A percentile compares a stretch with the other conserved stretches of the same genome.
These are phyloP conservation scores for Cryptococcus jaspeensis DNA, from an alignment of 1,284 basidiomycete genomes.

Conservation along the genomic window DNA sequence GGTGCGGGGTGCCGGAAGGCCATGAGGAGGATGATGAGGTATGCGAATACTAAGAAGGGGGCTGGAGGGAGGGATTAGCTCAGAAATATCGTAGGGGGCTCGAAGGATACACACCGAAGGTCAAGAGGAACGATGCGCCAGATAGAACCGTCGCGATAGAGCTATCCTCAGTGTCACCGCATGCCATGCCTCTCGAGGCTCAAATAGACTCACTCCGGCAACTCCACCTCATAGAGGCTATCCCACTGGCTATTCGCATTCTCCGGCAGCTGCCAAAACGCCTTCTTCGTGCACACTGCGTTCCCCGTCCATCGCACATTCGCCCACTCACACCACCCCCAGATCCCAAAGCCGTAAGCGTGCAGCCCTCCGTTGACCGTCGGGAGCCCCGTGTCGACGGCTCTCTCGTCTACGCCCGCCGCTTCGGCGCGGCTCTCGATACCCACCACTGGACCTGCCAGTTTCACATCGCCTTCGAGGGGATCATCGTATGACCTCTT, in stretches of 20 bases:
- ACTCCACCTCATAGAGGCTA: constrained; percentile 4
- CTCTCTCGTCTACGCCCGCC: not conserved
- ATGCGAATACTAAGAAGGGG: constrained; percentile 11
- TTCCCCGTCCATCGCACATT: constrained; percentile 10
- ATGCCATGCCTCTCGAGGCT: not conserved
- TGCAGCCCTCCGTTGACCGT: constrained; percentile 4
- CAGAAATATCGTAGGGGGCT: not conserved
- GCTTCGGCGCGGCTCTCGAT: not conserved
- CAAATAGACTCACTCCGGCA: constrained; percentile 11
- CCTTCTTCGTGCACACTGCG: constrained; percentile 16
- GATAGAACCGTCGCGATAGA: constrained; percentile 9
- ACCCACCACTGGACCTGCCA: not conserved
- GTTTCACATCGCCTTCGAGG: not conserved
- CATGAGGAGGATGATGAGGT: constrained; percentile 5
- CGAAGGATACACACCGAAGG: constrained; percentile 8
- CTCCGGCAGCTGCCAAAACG: constrained; percentile 13
- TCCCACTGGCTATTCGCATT: constrained; percentile 5
- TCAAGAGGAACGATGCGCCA: constrained; percentile 6
- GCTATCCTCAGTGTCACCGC: not conserved
- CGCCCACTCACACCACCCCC: constrained; percentile 22
- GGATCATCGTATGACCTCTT: not conserved
- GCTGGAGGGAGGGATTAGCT: not conserved
- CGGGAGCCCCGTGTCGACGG: not conserved
- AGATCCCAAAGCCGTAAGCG: constrained; percentile 20
- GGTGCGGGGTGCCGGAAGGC: constrained; percentile 8